phyloP scores from a whole-genome alignment of 2,329 filamentous ascomycete genomes.

The Graphilbum sp. region DNA sequence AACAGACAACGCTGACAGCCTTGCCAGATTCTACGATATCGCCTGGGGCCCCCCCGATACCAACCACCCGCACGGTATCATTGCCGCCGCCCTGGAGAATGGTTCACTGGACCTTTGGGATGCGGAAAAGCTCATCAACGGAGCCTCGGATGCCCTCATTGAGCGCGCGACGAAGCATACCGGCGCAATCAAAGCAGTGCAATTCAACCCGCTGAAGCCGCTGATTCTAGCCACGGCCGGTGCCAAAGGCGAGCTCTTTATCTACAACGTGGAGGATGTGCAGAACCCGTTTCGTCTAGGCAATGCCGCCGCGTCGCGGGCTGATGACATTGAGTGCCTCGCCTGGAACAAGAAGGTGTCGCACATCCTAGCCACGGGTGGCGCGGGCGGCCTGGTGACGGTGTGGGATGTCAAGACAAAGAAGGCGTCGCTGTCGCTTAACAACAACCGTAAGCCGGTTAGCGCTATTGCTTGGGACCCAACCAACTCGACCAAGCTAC shows the following conservation, averaged over 20 bases:
- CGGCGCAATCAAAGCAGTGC: constrained; percentile 81
- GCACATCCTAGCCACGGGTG: constrained; percentile 89
- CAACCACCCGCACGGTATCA: constrained; percentile 68
- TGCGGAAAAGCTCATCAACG: constrained; percentile 49
- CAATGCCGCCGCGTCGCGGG: constrained; percentile 61
- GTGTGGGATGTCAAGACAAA: constrained; percentile 98
- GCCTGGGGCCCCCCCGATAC: constrained; percentile 78
- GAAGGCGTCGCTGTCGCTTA: constrained; percentile 90
- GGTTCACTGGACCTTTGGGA: constrained; percentile 90
- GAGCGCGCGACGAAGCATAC: constrained; percentile 80
- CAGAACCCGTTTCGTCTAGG: constrained; percentile 78
- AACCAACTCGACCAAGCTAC: constrained; percentile 80
- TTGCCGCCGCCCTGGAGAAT: constrained; percentile 90
- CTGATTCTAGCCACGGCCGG: constrained; percentile 87
- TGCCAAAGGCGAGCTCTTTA: constrained; percentile 87
- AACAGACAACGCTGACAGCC: not conserved
- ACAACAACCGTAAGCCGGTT: constrained; percentile 86
- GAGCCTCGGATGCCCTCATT: constrained; percentile 57
- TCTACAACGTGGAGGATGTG: constrained; percentile 87
- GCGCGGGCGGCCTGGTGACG: constrained; percentile 84
- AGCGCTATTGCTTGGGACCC: constrained; percentile 97
- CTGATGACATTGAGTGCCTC: constrained; percentile 88
- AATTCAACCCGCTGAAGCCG: constrained; percentile 88
- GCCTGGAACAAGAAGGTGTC: constrained; percentile 98
- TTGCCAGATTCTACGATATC: constrained; percentile 78